phyloP scores from a whole-genome alignment of 2,329 filamentous ascomycete species.

The Fusarium coicis region DNA sequence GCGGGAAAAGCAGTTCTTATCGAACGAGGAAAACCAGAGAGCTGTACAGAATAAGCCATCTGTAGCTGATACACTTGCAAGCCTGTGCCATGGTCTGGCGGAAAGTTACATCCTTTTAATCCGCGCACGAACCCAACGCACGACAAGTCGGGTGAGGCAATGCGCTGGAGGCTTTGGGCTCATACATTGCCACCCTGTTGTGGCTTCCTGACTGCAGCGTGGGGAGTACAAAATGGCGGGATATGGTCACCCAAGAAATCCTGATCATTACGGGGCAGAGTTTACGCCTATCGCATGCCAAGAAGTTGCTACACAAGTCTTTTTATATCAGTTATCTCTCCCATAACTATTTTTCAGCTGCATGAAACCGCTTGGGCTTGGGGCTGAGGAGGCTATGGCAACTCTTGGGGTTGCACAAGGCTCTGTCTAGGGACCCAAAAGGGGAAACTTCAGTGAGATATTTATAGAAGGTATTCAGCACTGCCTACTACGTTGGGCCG shows the following conservation, averaged over 20 bases:
- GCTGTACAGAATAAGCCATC: background rate
- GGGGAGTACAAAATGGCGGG: background rate
- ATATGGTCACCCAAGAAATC: background rate
- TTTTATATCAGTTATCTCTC: background rate
- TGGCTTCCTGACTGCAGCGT: background rate
- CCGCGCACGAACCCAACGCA: rapidly evolving
- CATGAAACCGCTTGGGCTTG: background rate
- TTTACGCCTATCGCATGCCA: rapidly evolving
- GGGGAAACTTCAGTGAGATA: background rate
- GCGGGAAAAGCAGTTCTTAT: too few relatives aligned
- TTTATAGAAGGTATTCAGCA: too few relatives aligned
- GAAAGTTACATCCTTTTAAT: too few relatives aligned
- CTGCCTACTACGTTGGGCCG: background rate
- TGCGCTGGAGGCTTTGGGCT: background rate
- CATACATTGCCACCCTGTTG: background rate
- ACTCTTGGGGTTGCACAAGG: background rate
- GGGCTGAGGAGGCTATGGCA: background rate
- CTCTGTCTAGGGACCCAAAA: rapidly evolving
- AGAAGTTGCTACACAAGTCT: background rate
- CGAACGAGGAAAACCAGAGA: too few relatives aligned
- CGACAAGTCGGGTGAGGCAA: too few relatives aligned
- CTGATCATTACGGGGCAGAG: rapidly evolving
- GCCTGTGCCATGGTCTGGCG: background rate
- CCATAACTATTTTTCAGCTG: rapidly evolving
- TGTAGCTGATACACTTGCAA: background rate